A percentile compares a stretch with the other conserved stretches of the same genome.
Evolutionary conservation across 305 asterid genomes (phyloP).

Genomic region (Solanum aculeatissimum): DNA sequence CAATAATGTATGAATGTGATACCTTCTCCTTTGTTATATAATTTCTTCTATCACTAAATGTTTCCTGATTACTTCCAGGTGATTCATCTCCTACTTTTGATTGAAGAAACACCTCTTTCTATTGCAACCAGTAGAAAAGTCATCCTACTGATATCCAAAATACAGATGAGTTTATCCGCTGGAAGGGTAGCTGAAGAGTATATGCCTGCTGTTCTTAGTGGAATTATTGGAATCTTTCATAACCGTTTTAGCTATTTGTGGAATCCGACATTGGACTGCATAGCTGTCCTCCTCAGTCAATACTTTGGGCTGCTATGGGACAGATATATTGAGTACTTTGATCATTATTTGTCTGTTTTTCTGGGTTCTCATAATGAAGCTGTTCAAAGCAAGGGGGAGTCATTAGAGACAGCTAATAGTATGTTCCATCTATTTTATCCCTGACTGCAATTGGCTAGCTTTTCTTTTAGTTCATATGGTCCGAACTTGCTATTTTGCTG

Average conservation of each 20-base stretch:
- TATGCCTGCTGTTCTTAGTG: constrained; percentile 47
- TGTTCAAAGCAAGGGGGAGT: constrained; percentile 16
- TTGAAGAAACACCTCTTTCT: constrained; percentile 69
- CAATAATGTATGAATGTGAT: constrained; percentile 27
- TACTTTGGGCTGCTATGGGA: constrained; percentile 56
- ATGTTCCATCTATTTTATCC: constrained; percentile 7
- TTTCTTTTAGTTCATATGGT: neutral
- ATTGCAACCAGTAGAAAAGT: constrained; percentile 61
- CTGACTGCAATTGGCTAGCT: neutral
- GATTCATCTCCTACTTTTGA: constrained; percentile 49
- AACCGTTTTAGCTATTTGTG: constrained; percentile 60
- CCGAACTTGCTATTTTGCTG: neutral
- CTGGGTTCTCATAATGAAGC: constrained; percentile 31
- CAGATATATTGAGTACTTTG: constrained; percentile 48
- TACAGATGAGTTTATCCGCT: constrained; percentile 58
- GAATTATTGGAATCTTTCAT: constrained; percentile 74
- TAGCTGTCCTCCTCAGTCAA: constrained; percentile 44
- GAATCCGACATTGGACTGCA: constrained; percentile 79
- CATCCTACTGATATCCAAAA: constrained; percentile 47
- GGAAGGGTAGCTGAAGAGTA: constrained; percentile 47
- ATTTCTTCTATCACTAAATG: constrained; percentile 1
- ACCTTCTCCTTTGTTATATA: constrained; percentile 6
- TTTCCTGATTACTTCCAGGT: constrained; percentile 36
- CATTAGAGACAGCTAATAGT: constrained; percentile 35
- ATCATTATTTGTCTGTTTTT: constrained; percentile 42